Conservation (phyloP, 345 rosid genomes). For the Physaria fendleri region DNA sequence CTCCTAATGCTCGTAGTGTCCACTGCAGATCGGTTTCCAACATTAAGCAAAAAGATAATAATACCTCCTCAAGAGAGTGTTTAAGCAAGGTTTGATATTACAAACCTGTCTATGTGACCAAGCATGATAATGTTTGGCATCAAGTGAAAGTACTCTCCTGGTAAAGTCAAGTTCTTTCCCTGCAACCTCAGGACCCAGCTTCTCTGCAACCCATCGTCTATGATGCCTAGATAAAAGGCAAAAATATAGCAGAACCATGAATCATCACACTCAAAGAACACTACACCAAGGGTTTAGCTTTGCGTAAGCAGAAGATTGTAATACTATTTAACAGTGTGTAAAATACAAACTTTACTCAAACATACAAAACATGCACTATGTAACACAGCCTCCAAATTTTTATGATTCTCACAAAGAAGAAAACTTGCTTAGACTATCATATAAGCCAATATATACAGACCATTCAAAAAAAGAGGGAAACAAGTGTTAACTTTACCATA, state of each 20-base stretch:
- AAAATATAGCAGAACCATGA: background rate
- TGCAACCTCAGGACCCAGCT: slow-evolving; percentile 58
- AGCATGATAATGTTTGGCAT: slow-evolving; percentile 87
- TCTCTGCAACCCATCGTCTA: slow-evolving; percentile 90
- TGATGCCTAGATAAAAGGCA: slow-evolving; percentile 61
- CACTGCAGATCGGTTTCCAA: slow-evolving; percentile 45
- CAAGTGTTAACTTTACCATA: slow-evolving; percentile 52
- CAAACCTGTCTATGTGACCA: slow-evolving; percentile 98
- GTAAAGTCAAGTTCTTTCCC: slow-evolving; percentile 64
- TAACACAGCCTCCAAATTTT: background rate
- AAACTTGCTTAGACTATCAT: background rate
- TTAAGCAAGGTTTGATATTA: slow-evolving; percentile 11
- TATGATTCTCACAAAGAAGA: background rate
- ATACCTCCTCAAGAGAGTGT: background rate
- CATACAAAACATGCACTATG: background rate
- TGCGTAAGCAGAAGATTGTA: background rate
- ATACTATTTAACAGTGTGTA: background rate
- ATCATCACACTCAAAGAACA: background rate
- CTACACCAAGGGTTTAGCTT: background rate
- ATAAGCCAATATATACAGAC: background rate
- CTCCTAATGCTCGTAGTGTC: slow-evolving; percentile 74
- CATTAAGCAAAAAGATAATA: background rate
- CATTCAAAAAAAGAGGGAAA: background rate
- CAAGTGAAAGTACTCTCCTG: slow-evolving; percentile 47
- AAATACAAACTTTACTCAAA: background rate